phyloP scores from a whole-genome alignment of 1,284 basidiomycete species.

The Ceraceosorus bombacis region DNA sequence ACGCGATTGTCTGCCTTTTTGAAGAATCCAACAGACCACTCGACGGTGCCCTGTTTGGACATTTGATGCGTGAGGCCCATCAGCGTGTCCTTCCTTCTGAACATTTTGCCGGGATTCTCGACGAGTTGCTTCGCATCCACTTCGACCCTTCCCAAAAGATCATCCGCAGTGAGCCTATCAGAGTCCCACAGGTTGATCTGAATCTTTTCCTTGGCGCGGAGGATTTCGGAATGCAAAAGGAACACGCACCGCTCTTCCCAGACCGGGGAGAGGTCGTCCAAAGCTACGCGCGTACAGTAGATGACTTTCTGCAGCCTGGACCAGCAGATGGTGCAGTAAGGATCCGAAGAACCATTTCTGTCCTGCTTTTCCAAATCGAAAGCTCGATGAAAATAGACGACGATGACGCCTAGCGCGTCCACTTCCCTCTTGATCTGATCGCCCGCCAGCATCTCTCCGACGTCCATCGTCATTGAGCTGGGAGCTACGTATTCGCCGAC shows the following conservation, averaged over 20 bases:
- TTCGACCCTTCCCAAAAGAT: constrained; percentile 50
- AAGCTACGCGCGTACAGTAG: constrained; percentile 27
- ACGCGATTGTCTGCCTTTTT: constrained; percentile 16
- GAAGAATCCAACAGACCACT: constrained; percentile 27
- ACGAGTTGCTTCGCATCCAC: constrained; percentile 49
- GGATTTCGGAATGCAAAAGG: constrained; percentile 21
- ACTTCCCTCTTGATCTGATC: constrained; percentile 36
- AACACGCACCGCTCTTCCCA: constrained; percentile 35
- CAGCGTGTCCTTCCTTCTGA: constrained; percentile 15
- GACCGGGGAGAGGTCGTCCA: constrained; percentile 27
- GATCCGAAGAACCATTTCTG: constrained; percentile 22
- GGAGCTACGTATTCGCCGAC: constrained; percentile 30
- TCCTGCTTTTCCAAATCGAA: constrained; percentile 30
- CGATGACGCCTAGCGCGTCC: constrained; percentile 25
- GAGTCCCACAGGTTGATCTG: constrained; percentile 49
- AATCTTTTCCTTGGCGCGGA: constrained; percentile 23
- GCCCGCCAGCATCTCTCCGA: constrained; percentile 33
- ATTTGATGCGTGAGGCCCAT: constrained; percentile 22
- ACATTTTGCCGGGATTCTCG: constrained; percentile 25
- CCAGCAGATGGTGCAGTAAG: constrained; percentile 27
- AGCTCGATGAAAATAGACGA: constrained; percentile 27
- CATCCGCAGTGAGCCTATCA: constrained; percentile 52
- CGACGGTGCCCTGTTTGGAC: constrained; percentile 25
- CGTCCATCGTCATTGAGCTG: constrained; percentile 25
- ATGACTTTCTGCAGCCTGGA: constrained; percentile 24